A percentile compares a stretch with the other conserved stretches of the same genome.
phyloP scores from a whole-genome alignment of 1,284 basidiomycete genomes.

The Ganoderma meredithae region DNA sequence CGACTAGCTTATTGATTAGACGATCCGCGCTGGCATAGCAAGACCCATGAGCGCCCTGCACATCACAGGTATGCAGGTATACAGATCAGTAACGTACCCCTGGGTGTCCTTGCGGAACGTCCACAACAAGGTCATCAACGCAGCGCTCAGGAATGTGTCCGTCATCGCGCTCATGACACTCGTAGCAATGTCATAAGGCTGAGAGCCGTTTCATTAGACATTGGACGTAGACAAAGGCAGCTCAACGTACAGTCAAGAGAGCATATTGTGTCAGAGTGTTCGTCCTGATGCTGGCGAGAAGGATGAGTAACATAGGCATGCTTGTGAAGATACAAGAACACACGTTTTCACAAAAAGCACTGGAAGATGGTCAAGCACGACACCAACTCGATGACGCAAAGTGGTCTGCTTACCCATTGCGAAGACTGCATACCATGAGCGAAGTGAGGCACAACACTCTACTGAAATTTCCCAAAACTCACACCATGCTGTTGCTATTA shows the following conservation, averaged over 20 bases:
- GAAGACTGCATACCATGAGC: neutral
- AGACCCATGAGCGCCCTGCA: neutral
- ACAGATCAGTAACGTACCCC: conserved; percentile 17
- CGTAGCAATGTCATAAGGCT: conserved; percentile 26
- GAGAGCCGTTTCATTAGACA: neutral
- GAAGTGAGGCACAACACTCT: neutral
- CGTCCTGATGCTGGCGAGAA: conserved; percentile 3
- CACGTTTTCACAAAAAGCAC: conserved; percentile 19
- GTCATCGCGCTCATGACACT: conserved; percentile 21
- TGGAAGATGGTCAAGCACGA: neutral
- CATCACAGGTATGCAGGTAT: no score
- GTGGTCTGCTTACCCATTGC: conserved; percentile 3
- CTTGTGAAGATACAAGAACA: neutral
- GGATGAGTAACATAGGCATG: neutral
- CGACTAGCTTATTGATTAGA: conserved; percentile 28
- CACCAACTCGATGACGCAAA: no score
- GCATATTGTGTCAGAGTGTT: conserved; percentile 9
- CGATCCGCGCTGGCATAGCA: conserved; percentile 19
- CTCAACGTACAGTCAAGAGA: conserved; percentile 3
- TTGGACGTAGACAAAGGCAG: no score
- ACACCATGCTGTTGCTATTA: conserved; percentile 16
- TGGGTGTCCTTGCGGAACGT: conserved; percentile 25
- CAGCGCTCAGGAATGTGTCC: conserved; percentile 25
- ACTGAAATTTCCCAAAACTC: neutral
- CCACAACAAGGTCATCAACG: conserved; percentile 22